Evolutionary conservation across 2,329 filamentous ascomycete genomes (phyloP).

Genomic region (Phaeomoniella chlamydospora): DNA sequence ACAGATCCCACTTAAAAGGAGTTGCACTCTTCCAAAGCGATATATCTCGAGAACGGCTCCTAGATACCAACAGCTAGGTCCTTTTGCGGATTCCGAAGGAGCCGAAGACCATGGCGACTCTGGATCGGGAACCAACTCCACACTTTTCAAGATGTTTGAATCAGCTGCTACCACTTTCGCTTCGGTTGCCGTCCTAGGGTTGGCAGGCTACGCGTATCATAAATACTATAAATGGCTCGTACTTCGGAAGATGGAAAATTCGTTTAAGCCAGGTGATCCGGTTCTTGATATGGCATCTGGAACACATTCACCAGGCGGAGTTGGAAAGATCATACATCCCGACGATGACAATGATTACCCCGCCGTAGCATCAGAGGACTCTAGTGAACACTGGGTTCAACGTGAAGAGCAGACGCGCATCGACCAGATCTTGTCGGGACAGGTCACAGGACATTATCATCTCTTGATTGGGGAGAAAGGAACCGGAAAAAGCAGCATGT

Average conservation of each 20-base stretch:
- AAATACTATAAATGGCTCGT: conserved; percentile 80
- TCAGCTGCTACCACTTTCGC: conserved; percentile 62
- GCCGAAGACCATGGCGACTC: conserved; percentile 6
- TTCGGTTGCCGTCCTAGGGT: conserved; percentile 56
- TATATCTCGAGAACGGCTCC: not conserved
- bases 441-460: conserved; percentile 68
- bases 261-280: conserved; percentile 84
- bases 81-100: conserved; percentile 7
- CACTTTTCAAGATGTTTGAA: conserved; percentile 52
- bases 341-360: conserved; percentile 17
- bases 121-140: conserved; percentile 19
- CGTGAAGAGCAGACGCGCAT: conserved; percentile 71
- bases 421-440: conserved; percentile 67
- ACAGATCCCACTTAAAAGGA: too few relatives aligned
- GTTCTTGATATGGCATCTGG: conserved; percentile 61
- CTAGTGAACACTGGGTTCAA: conserved; percentile 59
- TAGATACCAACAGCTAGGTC: conserved; percentile 6
- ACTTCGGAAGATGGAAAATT: conserved; percentile 80
- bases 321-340: conserved; percentile 8
- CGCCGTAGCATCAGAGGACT: conserved; percentile 4
- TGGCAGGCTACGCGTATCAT: conserved; percentile 66
- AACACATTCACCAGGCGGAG: conserved; percentile 14
- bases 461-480: conserved; percentile 90
- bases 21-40: too few relatives aligned
- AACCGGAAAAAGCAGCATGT: conserved; percentile 91